phyloP scores from a whole-genome alignment of 441 rosid genomes.

The Pelargonium myrrhifolium region DNA sequence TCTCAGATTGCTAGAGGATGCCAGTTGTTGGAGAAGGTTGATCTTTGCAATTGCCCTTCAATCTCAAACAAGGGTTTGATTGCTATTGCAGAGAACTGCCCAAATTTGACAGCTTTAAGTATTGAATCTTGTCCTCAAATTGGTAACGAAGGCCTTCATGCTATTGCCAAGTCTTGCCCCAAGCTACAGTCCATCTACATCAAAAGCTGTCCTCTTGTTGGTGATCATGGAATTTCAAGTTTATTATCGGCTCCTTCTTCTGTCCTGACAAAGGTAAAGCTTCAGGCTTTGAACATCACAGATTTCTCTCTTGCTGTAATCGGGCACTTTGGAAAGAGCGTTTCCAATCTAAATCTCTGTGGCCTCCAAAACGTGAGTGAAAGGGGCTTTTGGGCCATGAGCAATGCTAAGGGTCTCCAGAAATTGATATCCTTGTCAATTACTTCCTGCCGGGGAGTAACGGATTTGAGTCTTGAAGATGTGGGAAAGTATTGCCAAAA shows the following conservation, averaged over 20 bases:
- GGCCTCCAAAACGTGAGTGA: constrained; percentile 71
- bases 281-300: constrained; percentile 73
- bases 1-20: constrained; percentile 62
- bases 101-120: constrained; percentile 49
- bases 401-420: constrained; percentile 68
- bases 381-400: constrained; percentile 99
- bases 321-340: constrained; percentile 69
- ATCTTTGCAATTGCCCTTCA: constrained; percentile 66
- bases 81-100: constrained; percentile 61
- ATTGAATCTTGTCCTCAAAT: constrained; percentile 64
- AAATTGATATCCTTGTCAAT: constrained; percentile 49
- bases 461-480: constrained; percentile 75
- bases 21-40: constrained; percentile 71
- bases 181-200: constrained; percentile 62
- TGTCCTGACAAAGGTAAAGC: constrained; percentile 56
- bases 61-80: constrained; percentile 61
- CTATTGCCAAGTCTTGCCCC: constrained; percentile 59
- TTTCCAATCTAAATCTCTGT: constrained; percentile 52
- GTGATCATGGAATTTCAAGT: constrained; percentile 80
- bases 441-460: constrained; percentile 65
- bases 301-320: constrained; percentile 84
- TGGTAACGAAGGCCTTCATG: constrained; percentile 74
- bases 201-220: constrained; percentile 80
- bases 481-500: constrained; percentile 61
- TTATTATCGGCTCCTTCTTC: constrained; percentile 59